Evolutionary conservation across 176 grass and related monocot species (phyloP), one percentile per base, ranked within the genome.

Genomic region (Ensete ventricosum): DNA sequence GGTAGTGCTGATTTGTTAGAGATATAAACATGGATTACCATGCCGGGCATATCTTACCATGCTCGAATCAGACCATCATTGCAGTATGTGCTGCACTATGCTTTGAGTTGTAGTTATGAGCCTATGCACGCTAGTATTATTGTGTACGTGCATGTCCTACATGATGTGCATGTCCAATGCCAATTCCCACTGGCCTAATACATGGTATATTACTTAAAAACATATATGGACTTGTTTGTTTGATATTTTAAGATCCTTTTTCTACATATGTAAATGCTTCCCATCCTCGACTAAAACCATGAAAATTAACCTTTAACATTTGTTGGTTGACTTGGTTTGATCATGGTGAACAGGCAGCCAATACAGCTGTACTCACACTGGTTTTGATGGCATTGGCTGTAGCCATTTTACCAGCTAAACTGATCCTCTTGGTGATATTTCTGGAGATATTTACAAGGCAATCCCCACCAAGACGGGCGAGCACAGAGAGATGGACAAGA

Each of bases 401-500:
- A 76, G 82, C 80, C 22, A 73, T 93, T 53, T 73, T 93, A 50
- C 90, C 90, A n/a, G 83, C 70, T 74, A 88, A 80, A 76, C 17
- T 88, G 26, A 75, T 91, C 57, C 9, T 82, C 63, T 75, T 91
- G 50, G 25, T 81, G 74, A 75, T 86, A 60, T 97, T 97, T 83
- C 81, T 93, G 82, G 90, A 89, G 86, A 75, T 85, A 75, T 97
- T 90, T 81, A 97, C 94, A 6, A 85, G 85, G 69, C 65, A 87
- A 51, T 93, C 90, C 25, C 88, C 88, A 17, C 77, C 52, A 48
- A 85, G 94, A 77, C 93, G 78, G 67, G 59, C 76, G 54, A 90
- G 85, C 68, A 93, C 90, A 74, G 94, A 93, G 72, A 88, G 79
- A 65, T 90, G 76, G 77, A 87, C 80, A 52, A 84, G 94, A 81